These are phyloP conservation scores for Verticillium tricorpus DNA, from an alignment of 2,329 filamentous ascomycete genomes.

Conservation along the genomic window DNA sequence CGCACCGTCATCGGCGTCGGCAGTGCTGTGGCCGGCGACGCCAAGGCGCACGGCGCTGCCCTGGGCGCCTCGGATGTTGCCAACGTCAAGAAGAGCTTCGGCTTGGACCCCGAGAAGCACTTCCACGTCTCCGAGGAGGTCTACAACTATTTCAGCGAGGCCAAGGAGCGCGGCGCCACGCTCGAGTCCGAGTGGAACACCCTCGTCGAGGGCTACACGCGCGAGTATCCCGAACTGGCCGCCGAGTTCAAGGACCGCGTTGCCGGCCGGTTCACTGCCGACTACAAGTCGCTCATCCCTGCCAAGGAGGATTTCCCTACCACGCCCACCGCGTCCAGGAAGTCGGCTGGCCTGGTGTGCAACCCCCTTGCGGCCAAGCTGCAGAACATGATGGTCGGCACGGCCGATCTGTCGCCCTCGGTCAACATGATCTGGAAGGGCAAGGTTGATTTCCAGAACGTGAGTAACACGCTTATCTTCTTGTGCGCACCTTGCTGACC, in stretches of 20 bases:
- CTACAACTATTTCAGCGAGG: constrained; percentile 44
- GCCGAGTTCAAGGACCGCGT: constrained; percentile 42
- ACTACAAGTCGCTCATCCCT: constrained; percentile 47
- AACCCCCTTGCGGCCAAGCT: constrained; percentile 47
- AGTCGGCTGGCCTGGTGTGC: constrained; percentile 41
- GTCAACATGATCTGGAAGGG: constrained; percentile 52
- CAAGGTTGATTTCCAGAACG: constrained; percentile 44
- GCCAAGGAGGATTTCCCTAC: constrained; percentile 37
- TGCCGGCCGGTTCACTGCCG: constrained; percentile 38
- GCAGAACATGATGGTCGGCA: constrained; percentile 47
- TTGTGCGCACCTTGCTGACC: background rate
- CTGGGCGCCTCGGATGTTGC: constrained; percentile 49
- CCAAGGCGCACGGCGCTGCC: constrained; percentile 53
- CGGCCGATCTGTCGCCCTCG: constrained; percentile 47
- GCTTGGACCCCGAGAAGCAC: constrained; percentile 24
- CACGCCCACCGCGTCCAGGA: constrained; percentile 42
- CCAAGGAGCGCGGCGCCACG: constrained; percentile 35
- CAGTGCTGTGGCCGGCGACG: constrained; percentile 39
- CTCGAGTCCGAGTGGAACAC: constrained; percentile 42
- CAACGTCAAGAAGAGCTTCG: constrained; percentile 25
- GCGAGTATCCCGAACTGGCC: constrained; percentile 43
- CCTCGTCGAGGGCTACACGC: constrained; percentile 35
- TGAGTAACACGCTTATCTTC: constrained; percentile 14
- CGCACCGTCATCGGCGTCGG: constrained; percentile 52
- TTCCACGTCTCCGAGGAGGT: constrained; percentile 42